Conservation (phyloP, 2,329 filamentous ascomycete species). For the Cadophora sp. region DNA sequence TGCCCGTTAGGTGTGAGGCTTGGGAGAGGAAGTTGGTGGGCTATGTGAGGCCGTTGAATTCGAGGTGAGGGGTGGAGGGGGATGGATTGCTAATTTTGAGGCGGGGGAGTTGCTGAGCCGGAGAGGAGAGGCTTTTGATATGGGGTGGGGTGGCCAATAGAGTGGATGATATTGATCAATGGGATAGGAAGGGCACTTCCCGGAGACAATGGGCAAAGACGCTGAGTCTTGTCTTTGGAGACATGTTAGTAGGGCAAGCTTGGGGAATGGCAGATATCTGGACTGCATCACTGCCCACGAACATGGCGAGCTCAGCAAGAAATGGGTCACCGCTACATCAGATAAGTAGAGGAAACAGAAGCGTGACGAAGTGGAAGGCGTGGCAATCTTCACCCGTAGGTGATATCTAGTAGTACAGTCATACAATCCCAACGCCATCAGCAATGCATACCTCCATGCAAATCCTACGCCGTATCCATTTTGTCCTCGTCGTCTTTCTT, state of each 20-base stretch:
- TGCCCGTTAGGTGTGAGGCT: constrained; percentile 94
- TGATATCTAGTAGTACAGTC: constrained; percentile 46
- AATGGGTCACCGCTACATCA: background rate
- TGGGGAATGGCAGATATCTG: no score
- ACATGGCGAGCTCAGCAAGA: no score
- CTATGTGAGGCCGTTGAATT: constrained; percentile 78
- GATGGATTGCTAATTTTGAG: background rate
- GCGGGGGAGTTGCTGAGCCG: background rate
- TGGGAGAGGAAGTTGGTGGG: constrained; percentile 87
- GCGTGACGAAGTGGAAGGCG: constrained; percentile 12
- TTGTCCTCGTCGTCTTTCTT: constrained; percentile 70
- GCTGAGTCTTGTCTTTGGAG: no score
- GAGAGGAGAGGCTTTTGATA: background rate
- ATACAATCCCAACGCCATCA: constrained; percentile 46
- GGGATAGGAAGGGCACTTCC: no score
- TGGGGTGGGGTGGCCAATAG: background rate
- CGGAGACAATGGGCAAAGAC: no score
- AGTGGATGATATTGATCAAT: no score
- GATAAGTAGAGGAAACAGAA: constrained; percentile 10
- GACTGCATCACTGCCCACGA: no score
- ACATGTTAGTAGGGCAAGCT: no score
- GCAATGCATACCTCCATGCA: constrained; percentile 40
- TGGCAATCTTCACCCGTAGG: constrained; percentile 24
- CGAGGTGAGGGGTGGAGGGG: constrained; percentile 40
- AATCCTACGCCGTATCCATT: constrained; percentile 83